Percentiles rank a stretch among this genome's conserved stretches.
Evolutionary conservation across 305 asterid genomes (phyloP).

Genomic region (Fraxinus paxiana): DNA sequence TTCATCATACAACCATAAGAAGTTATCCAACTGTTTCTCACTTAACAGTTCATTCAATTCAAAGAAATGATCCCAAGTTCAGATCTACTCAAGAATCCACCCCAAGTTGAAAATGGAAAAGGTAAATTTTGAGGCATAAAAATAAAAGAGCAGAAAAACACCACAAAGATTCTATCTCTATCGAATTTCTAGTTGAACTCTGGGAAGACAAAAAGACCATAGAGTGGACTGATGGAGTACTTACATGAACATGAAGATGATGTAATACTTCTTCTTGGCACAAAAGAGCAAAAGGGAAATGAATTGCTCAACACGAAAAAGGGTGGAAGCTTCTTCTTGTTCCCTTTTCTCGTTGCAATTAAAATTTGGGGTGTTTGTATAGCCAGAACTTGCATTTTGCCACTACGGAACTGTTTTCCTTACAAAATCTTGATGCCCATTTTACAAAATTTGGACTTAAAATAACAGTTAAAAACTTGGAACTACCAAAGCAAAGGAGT

Average conservation of each 20-base stretch:
- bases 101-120: not conserved
- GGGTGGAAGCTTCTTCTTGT: constrained; percentile 16
- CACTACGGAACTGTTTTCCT: not conserved
- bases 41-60: not conserved
- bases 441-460: not conserved
- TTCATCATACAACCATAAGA: not conserved
- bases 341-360: constrained; percentile 22
- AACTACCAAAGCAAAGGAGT: not conserved
- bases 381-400: constrained; percentile 32
- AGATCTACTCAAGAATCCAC: not conserved
- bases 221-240: constrained; percentile 1
- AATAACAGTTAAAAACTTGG: not conserved
- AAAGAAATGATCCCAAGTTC: not conserved
- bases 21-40: not conserved
- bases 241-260: constrained; percentile 26
- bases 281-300: constrained; percentile 21
- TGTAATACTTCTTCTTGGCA: constrained; percentile 8
- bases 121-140: not conserved
- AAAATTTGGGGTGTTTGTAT: constrained; percentile 28
- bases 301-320: constrained; percentile 19
- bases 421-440: not conserved
- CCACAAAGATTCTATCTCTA: constrained; percentile 5
- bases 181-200: not conserved
- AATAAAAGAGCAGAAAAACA: not conserved
- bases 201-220: not conserved